A percentile compares a stretch with the other conserved stretches of the same genome.
These are phyloP conservation scores for Protostelium mycophagum DNA, from an alignment of 78 protist species.

Conservation along the genomic window DNA sequence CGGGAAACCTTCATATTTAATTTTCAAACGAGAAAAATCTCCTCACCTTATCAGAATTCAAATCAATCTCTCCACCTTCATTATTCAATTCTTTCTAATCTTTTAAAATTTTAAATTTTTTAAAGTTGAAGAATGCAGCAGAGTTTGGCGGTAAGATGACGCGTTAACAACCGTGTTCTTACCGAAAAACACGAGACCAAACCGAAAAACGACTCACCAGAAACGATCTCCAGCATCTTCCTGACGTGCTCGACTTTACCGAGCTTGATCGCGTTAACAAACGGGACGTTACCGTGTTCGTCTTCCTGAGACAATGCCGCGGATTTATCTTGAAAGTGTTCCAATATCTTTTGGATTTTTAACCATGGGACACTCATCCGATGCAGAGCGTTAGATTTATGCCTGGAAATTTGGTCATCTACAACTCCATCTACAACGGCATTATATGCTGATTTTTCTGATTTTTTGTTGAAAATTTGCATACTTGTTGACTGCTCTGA, in stretches of 20 bases:
- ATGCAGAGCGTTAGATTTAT: not conserved
- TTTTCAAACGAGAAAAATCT: not conserved
- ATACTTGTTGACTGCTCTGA: not conserved
- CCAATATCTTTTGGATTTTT: not conserved
- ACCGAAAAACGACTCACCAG: not conserved
- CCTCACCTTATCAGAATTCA: not conserved
- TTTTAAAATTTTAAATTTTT: too few species aligned
- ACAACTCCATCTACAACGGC: too few species aligned
- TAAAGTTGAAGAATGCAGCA: too few species aligned
- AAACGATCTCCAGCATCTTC: not conserved
- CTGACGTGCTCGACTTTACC: not conserved
- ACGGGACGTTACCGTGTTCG: not conserved
- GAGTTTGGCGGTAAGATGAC: too few species aligned
- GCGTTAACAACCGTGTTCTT: too few species aligned
- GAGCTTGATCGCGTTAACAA: not conserved
- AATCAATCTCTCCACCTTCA: not conserved
- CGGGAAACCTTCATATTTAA: not conserved
- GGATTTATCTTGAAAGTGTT: not conserved
- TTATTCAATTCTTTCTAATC: not conserved
- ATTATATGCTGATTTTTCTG: too few species aligned
- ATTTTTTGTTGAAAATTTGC: not conserved
- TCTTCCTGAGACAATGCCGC: not conserved
- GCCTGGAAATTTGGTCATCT: not conserved
- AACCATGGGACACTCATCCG: not conserved
- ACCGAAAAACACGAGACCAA: too few species aligned